Evolutionary conservation across 2,329 filamentous ascomycete genomes (phyloP).

Genomic region (Hirsutella rhossiliensis): DNA sequence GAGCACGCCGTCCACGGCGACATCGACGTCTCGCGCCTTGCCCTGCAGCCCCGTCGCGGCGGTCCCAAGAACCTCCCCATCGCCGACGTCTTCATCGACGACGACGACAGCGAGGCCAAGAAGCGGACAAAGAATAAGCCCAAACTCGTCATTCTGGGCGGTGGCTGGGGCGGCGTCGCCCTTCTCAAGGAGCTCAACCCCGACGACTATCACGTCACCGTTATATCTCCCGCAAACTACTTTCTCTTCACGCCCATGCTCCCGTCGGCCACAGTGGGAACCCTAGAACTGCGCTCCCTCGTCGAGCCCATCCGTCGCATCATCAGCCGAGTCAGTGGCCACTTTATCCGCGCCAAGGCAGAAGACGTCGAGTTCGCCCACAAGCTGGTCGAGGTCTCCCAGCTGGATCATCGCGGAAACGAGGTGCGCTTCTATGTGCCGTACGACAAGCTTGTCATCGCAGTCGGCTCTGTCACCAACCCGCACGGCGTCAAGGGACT

Average conservation of each 20-base stretch:
- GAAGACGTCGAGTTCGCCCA: slow-evolving; percentile 86
- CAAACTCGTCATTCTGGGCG: slow-evolving; percentile 80
- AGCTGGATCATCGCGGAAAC: slow-evolving; percentile 58
- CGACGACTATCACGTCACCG: slow-evolving; percentile 89
- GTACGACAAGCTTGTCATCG: slow-evolving; percentile 92
- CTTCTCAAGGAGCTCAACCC: slow-evolving; percentile 81
- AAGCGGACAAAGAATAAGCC: slow-evolving; percentile 73
- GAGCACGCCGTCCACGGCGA: slow-evolving; percentile 56
- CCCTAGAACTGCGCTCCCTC: slow-evolving; percentile 77
- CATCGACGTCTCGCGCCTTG: slow-evolving; percentile 72
- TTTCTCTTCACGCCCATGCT: slow-evolving; percentile 98
- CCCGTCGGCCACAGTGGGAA: slow-evolving; percentile 92
- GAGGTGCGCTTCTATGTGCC: slow-evolving; percentile 81
- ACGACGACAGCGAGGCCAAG: slow-evolving; percentile 67
- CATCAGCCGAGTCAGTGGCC: slow-evolving; percentile 63
- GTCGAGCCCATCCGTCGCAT: slow-evolving; percentile 90
- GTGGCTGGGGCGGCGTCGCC: slow-evolving; percentile 90
- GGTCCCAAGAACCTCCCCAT: slow-evolving; percentile 95
- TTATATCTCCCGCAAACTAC: slow-evolving; percentile 90
- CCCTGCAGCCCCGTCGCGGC: slow-evolving; percentile 67
- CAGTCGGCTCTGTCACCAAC: slow-evolving; percentile 85
- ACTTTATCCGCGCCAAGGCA: slow-evolving; percentile 80
- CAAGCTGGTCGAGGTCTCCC: slow-evolving; percentile 79
- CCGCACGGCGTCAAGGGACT: slow-evolving; percentile 91
- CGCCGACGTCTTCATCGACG: slow-evolving; percentile 75